Conservation (phyloP, 2,329 filamentous ascomycete genomes). For the Ophiostoma sp. region DNA sequence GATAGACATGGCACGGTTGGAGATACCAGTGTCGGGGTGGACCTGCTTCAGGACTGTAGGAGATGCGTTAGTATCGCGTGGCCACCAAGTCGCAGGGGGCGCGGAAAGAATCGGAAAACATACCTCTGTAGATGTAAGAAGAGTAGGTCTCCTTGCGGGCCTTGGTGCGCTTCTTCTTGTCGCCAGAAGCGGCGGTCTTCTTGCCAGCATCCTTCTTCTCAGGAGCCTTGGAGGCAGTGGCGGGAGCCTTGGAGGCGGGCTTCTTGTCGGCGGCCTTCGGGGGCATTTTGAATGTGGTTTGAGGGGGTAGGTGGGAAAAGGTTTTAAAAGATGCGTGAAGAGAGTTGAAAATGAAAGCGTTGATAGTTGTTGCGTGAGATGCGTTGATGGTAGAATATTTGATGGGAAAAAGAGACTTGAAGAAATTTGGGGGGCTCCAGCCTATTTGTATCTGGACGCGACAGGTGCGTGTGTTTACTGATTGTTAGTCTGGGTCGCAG, state of each 20-base stretch:
- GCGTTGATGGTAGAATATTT: conserved; percentile 31
- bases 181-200: conserved; percentile 93
- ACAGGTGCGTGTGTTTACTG: conserved; percentile 49
- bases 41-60: conserved; percentile 94
- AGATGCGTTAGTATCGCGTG: conserved; percentile 6
- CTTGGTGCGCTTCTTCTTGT: conserved; percentile 99
- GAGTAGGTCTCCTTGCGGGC: conserved; percentile 99
- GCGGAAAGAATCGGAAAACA: conserved; percentile 32
- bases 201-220: conserved; percentile 99
- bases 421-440: conserved; percentile 45
- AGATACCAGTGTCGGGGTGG: conserved; percentile 99
- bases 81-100: neutral
- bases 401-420: conserved; percentile 39
- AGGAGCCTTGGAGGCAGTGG: conserved; percentile 59
- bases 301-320: conserved; percentile 24
- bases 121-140: conserved; percentile 99
- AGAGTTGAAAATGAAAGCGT: conserved; percentile 24
- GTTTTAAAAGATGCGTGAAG: conserved; percentile 21
- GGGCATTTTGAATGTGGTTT: conserved; percentile 65
- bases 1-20: conserved; percentile 99
- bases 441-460: conserved; percentile 59
- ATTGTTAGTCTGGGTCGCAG: conserved; percentile 37
- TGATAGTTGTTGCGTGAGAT: conserved; percentile 25
- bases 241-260: conserved; percentile 94
- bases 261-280: conserved; percentile 99